Base-by-base conservation (phyloP, 441 rosid species). In the Croton setiger region DNA sequence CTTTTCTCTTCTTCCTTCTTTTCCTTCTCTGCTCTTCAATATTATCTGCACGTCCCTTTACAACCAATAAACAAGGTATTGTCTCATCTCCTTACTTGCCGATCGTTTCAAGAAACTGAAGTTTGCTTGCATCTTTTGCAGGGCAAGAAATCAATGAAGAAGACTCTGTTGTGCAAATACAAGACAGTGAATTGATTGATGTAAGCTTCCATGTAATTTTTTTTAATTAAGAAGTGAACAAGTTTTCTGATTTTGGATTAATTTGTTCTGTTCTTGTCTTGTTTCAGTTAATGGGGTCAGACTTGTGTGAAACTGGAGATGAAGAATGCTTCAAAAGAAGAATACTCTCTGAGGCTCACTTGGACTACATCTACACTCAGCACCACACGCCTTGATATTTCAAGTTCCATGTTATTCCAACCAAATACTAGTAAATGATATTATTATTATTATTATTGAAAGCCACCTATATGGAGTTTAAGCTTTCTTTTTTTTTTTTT, bases 361-460 rank as follows among this genome's bases (percentile, higher is more conserved):
- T 91, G 83, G 97, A 91, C 75, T 91, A 88, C 79, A 86, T 88
- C 76, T 91, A 91, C 81, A 87, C 92, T 23, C 92, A 88, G 63
- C 85, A 86, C 27, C 87, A 81, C 56, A 82, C 79, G 80, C 56
- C 55, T 62, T n/a, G 58, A 56, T 31, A 39, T 51, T 33, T 60
- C 48, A n/a, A 51, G 8, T 55, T 17, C 44, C 14, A 36, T 23
- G 1, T 18, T 18, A 60, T 52, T 33, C 7, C 36, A 51, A n/a
- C 7, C 36, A 51, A n/a, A 52, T 18, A 27, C 31, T 27, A 27
- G 31, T 27, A 45, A 31, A 51, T 37, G 1, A 27, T 1, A 27
- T 37, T 53, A 43, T 11, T 37, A 17, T 4, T 12, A 33, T 35
- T 3, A 13, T 2, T 44, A 14, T 33, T 35, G 3, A 18, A 61